These are phyloP conservation scores for Casaregolazyma lundiana DNA, from an alignment of 1,139 yeast genomes.

Conservation along the genomic window DNA sequence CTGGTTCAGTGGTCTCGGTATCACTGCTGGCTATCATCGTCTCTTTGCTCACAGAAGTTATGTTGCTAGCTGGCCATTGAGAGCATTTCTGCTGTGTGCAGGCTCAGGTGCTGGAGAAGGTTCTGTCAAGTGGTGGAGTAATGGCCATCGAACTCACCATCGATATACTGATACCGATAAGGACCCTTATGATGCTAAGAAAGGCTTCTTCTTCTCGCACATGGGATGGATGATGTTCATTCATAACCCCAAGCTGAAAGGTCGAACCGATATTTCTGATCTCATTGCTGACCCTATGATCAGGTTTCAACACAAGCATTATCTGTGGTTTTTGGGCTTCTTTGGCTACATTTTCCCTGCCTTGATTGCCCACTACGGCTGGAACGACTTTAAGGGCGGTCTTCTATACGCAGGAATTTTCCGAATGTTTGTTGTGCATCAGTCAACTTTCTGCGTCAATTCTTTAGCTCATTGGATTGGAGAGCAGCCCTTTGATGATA, in stretches of 20 bases:
- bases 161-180: slow-evolving; percentile 94
- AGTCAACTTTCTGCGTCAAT: slow-evolving; percentile 97
- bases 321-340: slow-evolving; percentile 59
- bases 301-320: slow-evolving; percentile 89
- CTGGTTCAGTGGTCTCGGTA: slow-evolving; percentile 73
- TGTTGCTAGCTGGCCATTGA: slow-evolving; percentile 66
- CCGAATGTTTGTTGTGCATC: slow-evolving; percentile 82
- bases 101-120: slow-evolving; percentile 98
- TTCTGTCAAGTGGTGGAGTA: slow-evolving; percentile 98
- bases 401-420: slow-evolving; percentile 85
- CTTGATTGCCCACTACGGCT: slow-evolving; percentile 66
- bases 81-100: slow-evolving; percentile 68
- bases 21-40: slow-evolving; percentile 94
- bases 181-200: slow-evolving; percentile 96
- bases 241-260: slow-evolving; percentile 91
- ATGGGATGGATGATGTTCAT: slow-evolving; percentile 95
- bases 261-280: slow-evolving; percentile 94
- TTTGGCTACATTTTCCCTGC: slow-evolving; percentile 74
- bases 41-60: slow-evolving; percentile 87
- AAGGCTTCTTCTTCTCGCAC: slow-evolving; percentile 93
- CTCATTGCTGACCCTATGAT: slow-evolving; percentile 87
- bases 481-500: slow-evolving; percentile 94
- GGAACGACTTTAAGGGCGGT: slow-evolving; percentile 94
- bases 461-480: slow-evolving; percentile 99
- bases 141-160: slow-evolving; percentile 95